Conservation (phyloP, 2,329 filamentous ascomycete species). For the Beauveria sp. region DNA sequence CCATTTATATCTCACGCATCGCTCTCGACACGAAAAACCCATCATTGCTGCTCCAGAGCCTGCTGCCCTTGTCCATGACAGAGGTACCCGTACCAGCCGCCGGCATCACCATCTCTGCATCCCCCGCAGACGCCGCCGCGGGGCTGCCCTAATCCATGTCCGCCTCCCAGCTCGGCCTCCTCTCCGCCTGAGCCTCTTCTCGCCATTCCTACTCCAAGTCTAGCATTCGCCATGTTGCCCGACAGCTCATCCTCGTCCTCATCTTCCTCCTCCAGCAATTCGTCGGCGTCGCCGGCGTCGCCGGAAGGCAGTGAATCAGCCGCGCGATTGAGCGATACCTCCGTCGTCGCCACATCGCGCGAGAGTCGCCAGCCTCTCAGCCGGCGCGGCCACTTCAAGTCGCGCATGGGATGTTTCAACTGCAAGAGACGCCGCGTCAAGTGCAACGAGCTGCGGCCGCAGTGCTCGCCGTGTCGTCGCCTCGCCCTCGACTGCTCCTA, state of each 20-base stretch:
- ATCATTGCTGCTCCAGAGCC: not conserved
- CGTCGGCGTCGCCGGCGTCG: constrained; percentile 1
- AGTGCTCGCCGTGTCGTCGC: constrained; percentile 24
- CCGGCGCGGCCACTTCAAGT: constrained; percentile 21
- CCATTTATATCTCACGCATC: not conserved
- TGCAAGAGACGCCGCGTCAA: constrained; percentile 26
- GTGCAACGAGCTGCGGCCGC: constrained; percentile 23
- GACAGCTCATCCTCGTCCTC: not conserved
- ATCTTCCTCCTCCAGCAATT: not conserved
- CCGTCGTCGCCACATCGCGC: not conserved
- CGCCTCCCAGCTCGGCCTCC: not conserved
- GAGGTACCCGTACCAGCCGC: not conserved
- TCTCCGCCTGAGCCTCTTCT: not conserved
- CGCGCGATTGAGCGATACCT: not conserved
- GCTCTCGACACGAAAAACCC: not conserved
- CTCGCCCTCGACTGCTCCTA: constrained; percentile 28
- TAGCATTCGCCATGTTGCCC: not conserved
- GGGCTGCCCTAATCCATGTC: not conserved
- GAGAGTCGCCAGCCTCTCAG: constrained; percentile 11
- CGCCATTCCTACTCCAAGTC: not conserved
- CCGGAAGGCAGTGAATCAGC: not conserved
- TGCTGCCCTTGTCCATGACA: not conserved
- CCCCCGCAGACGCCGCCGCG: constrained; percentile 4
- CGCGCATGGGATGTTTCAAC: constrained; percentile 26
- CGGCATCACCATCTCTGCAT: not conserved